Conservation (phyloP, 768 basidiomycete genomes). For the Mrakia gelida region DNA sequence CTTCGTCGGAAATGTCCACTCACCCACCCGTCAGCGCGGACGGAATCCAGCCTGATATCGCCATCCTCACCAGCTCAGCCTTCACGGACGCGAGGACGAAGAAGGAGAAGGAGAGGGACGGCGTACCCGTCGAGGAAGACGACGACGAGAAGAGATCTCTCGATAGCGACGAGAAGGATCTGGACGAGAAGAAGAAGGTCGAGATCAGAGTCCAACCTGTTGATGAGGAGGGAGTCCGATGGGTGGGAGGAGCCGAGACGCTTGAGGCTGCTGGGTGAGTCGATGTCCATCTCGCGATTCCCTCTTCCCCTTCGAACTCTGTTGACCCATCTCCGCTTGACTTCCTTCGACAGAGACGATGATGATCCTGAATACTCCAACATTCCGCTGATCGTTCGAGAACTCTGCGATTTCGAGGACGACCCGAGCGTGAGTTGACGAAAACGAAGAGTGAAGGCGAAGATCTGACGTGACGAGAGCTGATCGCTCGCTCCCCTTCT, state of each 20-base stretch:
- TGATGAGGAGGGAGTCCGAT: not conserved
- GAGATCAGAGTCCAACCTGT: not conserved
- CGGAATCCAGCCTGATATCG: not conserved
- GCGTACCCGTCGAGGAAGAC: not conserved
- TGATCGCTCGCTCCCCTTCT: no score
- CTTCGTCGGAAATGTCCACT: not conserved
- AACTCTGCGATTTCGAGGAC: slow-evolving; percentile 24
- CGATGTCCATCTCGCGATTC: no score
- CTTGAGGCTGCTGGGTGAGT: not conserved
- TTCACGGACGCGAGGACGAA: not conserved
- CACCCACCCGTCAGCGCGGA: not conserved
- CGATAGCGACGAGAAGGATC: not conserved
- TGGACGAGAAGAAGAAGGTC: not conserved
- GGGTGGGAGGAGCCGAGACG: not conserved
- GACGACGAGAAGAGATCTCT: not conserved
- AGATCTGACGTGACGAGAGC: no score
- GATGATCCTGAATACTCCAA: slow-evolving; percentile 11
- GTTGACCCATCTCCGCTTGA: no score
- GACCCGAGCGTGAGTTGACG: not conserved
- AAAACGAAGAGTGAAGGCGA: no score
- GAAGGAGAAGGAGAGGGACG: not conserved
- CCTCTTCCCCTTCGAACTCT: no score
- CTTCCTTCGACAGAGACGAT: not conserved
- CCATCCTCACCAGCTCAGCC: not conserved
- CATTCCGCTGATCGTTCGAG: slow-evolving; percentile 19